Conservation (phyloP, 2,329 filamentous ascomycete genomes). For the Fusarium brachygibbosum region DNA sequence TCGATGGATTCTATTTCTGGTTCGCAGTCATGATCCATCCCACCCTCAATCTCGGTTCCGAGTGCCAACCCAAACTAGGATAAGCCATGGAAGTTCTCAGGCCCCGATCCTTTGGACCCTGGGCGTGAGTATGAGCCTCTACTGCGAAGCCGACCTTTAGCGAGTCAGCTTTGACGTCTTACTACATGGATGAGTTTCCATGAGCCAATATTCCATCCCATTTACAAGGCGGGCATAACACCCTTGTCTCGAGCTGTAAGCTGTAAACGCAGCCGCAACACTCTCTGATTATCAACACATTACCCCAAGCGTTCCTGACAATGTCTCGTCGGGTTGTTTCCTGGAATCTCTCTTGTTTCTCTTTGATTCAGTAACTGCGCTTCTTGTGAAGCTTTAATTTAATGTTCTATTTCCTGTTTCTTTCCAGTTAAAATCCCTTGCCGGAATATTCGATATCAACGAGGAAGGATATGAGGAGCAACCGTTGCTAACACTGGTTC, state of each 20-base stretch:
- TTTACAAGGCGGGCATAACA: conserved; percentile 13
- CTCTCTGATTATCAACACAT: conserved; percentile 10
- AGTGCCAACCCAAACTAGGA: conserved; percentile 21
- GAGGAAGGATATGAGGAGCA: conserved; percentile 27
- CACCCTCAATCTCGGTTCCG: conserved; percentile 42
- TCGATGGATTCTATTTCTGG: conserved; percentile 38
- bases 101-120: conserved; percentile 20
- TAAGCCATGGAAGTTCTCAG: conserved; percentile 14
- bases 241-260: conserved; percentile 19
- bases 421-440: neutral
- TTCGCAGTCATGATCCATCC: conserved; percentile 5
- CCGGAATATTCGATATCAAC: neutral
- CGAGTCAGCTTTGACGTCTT: conserved; percentile 37
- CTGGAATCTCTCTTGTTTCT: neutral
- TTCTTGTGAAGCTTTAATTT: conserved; percentile 4
- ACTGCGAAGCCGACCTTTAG: conserved; percentile 14
- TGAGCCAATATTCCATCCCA: conserved; percentile 14
- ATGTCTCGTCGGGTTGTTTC: conserved; percentile 5
- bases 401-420: neutral
- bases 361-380: conserved; percentile 28
- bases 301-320: conserved; percentile 20
- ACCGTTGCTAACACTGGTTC: conserved; percentile 21
- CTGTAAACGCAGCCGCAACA: conserved; percentile 27
- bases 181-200: neutral
- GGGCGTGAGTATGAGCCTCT: conserved; percentile 11